Conservation (phyloP, 2,329 filamentous ascomycete genomes). For the Paraconiothyrium sp. region DNA sequence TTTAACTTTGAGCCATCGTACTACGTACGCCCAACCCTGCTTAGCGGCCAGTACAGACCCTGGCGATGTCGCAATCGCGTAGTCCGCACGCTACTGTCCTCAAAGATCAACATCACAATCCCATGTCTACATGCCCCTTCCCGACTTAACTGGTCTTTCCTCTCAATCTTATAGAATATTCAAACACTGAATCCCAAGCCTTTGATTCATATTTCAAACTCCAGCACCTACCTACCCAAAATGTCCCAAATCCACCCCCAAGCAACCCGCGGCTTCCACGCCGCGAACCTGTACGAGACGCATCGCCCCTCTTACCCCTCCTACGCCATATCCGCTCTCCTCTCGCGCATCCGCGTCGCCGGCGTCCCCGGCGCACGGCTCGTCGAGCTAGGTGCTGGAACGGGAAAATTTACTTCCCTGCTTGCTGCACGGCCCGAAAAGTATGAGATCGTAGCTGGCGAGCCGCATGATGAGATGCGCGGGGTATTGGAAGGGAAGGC, state of each 20-base stretch:
- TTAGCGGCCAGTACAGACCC: constrained; percentile 1
- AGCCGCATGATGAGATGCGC: constrained; percentile 74
- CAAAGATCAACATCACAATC: not conserved
- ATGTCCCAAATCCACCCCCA: constrained; percentile 5
- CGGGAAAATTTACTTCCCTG: constrained; percentile 74
- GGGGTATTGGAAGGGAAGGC: constrained; percentile 67
- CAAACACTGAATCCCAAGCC: too few relatives aligned
- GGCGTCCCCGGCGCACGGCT: constrained; percentile 55
- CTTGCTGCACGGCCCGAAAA: constrained; percentile 67
- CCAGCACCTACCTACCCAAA: not conserved
- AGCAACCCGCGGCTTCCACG: constrained; percentile 34
- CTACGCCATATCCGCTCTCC: constrained; percentile 66
- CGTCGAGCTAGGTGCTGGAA: constrained; percentile 73
- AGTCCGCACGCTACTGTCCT: not conserved
- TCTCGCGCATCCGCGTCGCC: constrained; percentile 64
- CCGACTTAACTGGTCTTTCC: not conserved
- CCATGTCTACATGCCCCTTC: not conserved
- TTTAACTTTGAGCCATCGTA: not conserved
- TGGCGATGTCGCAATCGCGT: constrained; percentile 10
- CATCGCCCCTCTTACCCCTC: constrained; percentile 74
- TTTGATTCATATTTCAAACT: too few relatives aligned
- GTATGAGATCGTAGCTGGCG: constrained; percentile 69
- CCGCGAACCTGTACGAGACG: constrained; percentile 71
- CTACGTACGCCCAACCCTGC: not conserved
- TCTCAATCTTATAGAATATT: not conserved